Conservation (phyloP, 2,329 filamentous ascomycete genomes). For the Aspergillus spinulosporus region DNA sequence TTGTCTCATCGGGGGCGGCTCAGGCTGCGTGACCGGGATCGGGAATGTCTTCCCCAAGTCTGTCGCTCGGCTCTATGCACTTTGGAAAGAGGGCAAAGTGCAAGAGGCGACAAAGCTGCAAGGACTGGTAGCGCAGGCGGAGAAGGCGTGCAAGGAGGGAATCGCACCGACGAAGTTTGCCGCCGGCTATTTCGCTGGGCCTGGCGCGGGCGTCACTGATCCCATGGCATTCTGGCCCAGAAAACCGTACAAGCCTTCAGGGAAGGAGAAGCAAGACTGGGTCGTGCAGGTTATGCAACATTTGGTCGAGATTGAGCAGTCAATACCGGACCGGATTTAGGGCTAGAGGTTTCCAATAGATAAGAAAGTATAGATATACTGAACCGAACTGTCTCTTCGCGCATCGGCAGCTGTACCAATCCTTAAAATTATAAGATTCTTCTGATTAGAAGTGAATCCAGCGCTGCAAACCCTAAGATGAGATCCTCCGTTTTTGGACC, state of each 20-base stretch:
- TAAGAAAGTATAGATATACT: not conserved
- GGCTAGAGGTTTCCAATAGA: not conserved
- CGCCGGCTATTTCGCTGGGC: slow-evolving; percentile 46
- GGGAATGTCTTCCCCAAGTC: slow-evolving; percentile 51
- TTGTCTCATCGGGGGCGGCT: slow-evolving; percentile 42
- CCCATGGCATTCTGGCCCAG: slow-evolving; percentile 46
- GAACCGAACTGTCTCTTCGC: too few species aligned
- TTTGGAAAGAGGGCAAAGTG: slow-evolving; percentile 42
- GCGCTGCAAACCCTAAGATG: too few species aligned
- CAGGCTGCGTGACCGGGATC: slow-evolving; percentile 49
- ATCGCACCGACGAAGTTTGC: slow-evolving; percentile 52
- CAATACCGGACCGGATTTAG: slow-evolving; percentile 13
- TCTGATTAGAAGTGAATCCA: too few species aligned
- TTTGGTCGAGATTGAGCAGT: slow-evolving; percentile 23
- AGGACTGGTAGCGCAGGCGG: slow-evolving; percentile 48
- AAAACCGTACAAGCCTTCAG: slow-evolving; percentile 45
- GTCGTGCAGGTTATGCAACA: slow-evolving; percentile 42
- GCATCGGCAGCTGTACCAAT: too few species aligned
- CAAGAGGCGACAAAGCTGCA: slow-evolving; percentile 46
- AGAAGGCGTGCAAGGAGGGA: slow-evolving; percentile 54
- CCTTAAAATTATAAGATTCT: too few species aligned
- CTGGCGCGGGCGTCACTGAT: slow-evolving; percentile 36
- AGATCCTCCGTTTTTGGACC: too few species aligned
- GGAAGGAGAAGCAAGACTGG: slow-evolving; percentile 45
- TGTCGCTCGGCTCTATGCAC: slow-evolving; percentile 43